phyloP scores from a whole-genome alignment of 805 yeast species.

The Peterozyma xylosa region DNA sequence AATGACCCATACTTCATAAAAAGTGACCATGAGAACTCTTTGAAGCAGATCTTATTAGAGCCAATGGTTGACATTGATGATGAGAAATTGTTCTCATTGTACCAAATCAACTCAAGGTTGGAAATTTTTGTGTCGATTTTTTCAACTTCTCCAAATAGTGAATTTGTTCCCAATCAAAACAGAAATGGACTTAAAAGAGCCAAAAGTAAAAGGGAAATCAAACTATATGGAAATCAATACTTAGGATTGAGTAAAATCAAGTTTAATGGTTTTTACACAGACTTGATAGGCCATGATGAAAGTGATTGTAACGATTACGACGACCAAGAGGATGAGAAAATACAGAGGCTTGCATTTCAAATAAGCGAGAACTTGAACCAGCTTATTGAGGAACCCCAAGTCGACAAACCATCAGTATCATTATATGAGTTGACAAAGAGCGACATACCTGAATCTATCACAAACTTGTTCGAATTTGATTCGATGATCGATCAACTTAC shows the following conservation, averaged over 20 bases:
- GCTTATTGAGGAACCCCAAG: conserved; percentile 5
- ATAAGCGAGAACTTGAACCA: conserved; percentile 11
- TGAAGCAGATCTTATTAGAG: background rate
- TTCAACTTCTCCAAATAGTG: background rate
- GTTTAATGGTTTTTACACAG: background rate
- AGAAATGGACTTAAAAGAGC: background rate
- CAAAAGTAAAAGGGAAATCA: background rate
- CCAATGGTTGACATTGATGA: conserved; percentile 1
- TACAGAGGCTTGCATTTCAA: conserved; percentile 19
- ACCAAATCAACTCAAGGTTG: background rate
- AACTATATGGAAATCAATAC: background rate
- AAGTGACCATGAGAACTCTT: background rate
- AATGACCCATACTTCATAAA: background rate
- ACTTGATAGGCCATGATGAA: background rate
- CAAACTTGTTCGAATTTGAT: conserved; percentile 22
- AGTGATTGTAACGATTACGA: background rate
- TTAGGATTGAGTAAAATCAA: background rate
- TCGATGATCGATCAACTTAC: conserved; percentile 25
- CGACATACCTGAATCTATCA: conserved; percentile 3
- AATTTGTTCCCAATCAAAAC: background rate
- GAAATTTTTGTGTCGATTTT: background rate
- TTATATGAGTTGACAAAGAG: background rate
- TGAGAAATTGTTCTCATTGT: background rate
- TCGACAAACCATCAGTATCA: conserved; percentile 11
- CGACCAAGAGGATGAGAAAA: conserved; percentile 10